Evolutionary conservation across 495 filamentous ascomycete species (phyloP).

Genomic region (Talaromyces trachyspermus): DNA sequence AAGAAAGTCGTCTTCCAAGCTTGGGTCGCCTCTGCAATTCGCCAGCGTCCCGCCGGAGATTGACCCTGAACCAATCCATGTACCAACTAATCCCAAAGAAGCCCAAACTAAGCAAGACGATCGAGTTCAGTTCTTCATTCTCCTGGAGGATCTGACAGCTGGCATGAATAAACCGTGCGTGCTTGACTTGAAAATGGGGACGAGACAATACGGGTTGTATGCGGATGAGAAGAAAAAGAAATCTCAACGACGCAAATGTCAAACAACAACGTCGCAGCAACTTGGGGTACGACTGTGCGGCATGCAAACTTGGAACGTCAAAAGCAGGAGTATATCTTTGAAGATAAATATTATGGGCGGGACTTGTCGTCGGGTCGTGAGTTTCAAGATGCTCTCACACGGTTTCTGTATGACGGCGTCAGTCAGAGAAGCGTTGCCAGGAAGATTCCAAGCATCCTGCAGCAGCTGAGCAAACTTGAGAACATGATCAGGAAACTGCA

Average conservation of each 20-base stretch:
- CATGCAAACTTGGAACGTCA: slow-evolving; percentile 90
- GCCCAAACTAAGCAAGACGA: slow-evolving; percentile 63
- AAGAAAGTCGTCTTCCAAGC: background rate
- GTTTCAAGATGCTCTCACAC: slow-evolving; percentile 80
- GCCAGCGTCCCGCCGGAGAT: slow-evolving; percentile 8
- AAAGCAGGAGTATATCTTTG: slow-evolving; percentile 77
- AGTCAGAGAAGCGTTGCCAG: slow-evolving; percentile 66
- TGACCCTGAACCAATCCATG: slow-evolving; percentile 17
- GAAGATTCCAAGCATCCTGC: slow-evolving; percentile 80
- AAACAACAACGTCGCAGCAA: slow-evolving; percentile 82
- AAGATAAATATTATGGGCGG: slow-evolving; percentile 96
- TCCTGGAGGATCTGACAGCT: slow-evolving; percentile 93
- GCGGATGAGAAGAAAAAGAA: slow-evolving; percentile 85
- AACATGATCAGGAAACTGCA: slow-evolving; percentile 69
- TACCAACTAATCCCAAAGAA: slow-evolving; percentile 68
- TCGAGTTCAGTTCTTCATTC: slow-evolving; percentile 83
- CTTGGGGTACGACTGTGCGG: slow-evolving; percentile 91
- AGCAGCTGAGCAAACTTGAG: slow-evolving; percentile 75
- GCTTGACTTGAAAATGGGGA: slow-evolving; percentile 97
- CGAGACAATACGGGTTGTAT: slow-evolving; percentile 96
- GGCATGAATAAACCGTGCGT: slow-evolving; percentile 96
- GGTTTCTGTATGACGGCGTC: slow-evolving; percentile 88
- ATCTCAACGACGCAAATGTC: slow-evolving; percentile 88
- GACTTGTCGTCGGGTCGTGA: slow-evolving; percentile 81
- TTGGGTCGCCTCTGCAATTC: slow-evolving; percentile 7